Evolutionary conservation across 441 rosid genomes (phyloP).

Genomic region (Codiaeum variegatum): DNA sequence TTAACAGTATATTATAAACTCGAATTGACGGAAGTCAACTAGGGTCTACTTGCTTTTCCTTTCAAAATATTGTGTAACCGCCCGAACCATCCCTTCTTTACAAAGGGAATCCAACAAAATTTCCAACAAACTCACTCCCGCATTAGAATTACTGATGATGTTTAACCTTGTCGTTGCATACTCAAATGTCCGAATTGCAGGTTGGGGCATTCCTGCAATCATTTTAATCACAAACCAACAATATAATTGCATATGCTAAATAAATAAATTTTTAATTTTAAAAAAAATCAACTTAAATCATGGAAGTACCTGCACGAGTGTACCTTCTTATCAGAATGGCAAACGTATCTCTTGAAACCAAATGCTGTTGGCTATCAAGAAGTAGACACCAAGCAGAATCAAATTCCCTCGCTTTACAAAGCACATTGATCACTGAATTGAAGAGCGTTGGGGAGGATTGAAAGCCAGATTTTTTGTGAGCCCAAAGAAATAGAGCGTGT

Average conservation of each 20-base stretch:
- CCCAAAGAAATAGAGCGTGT: conserved; percentile 62
- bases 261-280: background rate
- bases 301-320: conserved; percentile 57
- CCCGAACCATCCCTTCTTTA: conserved; percentile 68
- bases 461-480: conserved; percentile 58
- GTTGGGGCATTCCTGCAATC: conserved; percentile 50
- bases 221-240: conserved; percentile 3
- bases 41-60: conserved; percentile 29
- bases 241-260: conserved; percentile 1
- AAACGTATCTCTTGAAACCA: conserved; percentile 62
- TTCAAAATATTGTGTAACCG: conserved; percentile 47
- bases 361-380: conserved; percentile 34
- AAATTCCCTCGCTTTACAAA: conserved; percentile 65
- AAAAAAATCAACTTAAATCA: too few relatives aligned
- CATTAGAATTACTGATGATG: conserved; percentile 28
- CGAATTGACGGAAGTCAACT: conserved; percentile 55
- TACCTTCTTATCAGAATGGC: conserved; percentile 71
- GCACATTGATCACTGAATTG: conserved; percentile 42
- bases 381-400: conserved; percentile 68
- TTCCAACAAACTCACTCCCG: conserved; percentile 44
- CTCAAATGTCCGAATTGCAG: conserved; percentile 63
- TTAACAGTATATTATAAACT: conserved; percentile 58
- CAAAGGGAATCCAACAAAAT: conserved; percentile 77
- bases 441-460: conserved; percentile 39
- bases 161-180: conserved; percentile 43